Percentiles rank a stretch among this genome's conserved stretches.
Conservation (phyloP, 495 filamentous ascomycete species). For the Chlorociboria aeruginascens region DNA sequence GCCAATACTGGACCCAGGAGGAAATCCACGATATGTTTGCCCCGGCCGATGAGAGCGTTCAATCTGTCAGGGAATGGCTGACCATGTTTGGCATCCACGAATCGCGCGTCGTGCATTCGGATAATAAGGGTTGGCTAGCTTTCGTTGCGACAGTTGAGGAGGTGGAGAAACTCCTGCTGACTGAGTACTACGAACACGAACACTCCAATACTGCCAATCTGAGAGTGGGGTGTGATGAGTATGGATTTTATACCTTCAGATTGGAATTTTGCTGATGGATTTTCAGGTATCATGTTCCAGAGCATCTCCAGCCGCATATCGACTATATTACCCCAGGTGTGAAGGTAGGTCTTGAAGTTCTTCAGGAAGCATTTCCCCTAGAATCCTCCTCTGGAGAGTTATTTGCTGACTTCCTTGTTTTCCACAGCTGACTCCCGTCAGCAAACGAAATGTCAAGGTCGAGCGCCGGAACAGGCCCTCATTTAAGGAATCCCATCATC, state of each 20-base stretch:
- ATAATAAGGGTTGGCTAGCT: conserved; percentile 11
- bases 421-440: conserved; percentile 2
- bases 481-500: not conserved
- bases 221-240: conserved; percentile 11
- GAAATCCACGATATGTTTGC: conserved; percentile 6
- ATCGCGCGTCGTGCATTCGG: conserved; percentile 5
- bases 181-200: conserved; percentile 12
- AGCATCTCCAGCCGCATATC: conserved; percentile 6
- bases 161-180: conserved; percentile 4
- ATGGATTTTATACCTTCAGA: not conserved
- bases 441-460: conserved; percentile 5
- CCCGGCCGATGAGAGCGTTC: conserved; percentile 3
- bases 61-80: conserved; percentile 9
- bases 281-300: conserved; percentile 9
- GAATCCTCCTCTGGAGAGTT: not conserved
- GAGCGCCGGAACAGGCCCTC: not conserved
- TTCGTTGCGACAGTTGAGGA: conserved; percentile 14
- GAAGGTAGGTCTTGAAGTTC: not conserved
- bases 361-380: not conserved
- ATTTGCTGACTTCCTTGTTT: not conserved
- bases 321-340: conserved; percentile 12
- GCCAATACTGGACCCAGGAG: conserved; percentile 12
- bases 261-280: not conserved
- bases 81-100: conserved; percentile 5
- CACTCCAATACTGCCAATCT: conserved; percentile 4